phyloP scores from a whole-genome alignment of 2,329 filamentous ascomycete genomes.

The Ilyonectria destructans region DNA sequence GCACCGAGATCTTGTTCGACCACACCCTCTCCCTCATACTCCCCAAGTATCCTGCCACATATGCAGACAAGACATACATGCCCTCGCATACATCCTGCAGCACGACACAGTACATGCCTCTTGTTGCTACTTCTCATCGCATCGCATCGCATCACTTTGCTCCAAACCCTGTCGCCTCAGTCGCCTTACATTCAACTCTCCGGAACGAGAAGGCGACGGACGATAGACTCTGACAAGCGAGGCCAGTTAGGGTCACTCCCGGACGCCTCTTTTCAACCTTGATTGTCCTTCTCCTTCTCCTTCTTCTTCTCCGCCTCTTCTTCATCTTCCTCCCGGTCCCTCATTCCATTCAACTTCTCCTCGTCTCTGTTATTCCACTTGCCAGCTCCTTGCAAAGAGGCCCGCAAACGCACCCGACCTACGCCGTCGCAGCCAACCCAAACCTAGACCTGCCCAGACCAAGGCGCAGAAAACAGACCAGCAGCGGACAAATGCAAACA shows the following conservation, averaged over 20 bases:
- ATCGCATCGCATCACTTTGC: slow-evolving; percentile 42
- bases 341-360: neutral
- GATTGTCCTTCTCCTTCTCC: slow-evolving; percentile 1
- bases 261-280: slow-evolving; percentile 33
- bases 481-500: slow-evolving; percentile 34
- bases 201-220: slow-evolving; percentile 39
- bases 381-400: slow-evolving; percentile 8
- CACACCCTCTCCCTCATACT: slow-evolving; percentile 18
- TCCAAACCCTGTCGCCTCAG: slow-evolving; percentile 29
- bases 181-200: slow-evolving; percentile 30
- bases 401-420: slow-evolving; percentile 21
- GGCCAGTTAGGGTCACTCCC: slow-evolving; percentile 24
- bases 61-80: slow-evolving; percentile 23
- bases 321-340: too few relatives aligned
- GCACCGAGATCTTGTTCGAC: slow-evolving; percentile 27
- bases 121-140: slow-evolving; percentile 29
- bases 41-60: neutral
- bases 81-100: slow-evolving; percentile 18
- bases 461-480: slow-evolving; percentile 41
- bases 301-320: slow-evolving; percentile 7
- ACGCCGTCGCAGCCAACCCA: slow-evolving; percentile 23
- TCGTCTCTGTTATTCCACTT: slow-evolving; percentile 3
- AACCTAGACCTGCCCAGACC: slow-evolving; percentile 29
- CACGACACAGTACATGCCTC: slow-evolving; percentile 40
- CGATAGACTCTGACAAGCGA: slow-evolving; percentile 37